Conservation (phyloP, 2,329 filamentous ascomycete species). For the Bipolaris gigantea region DNA sequence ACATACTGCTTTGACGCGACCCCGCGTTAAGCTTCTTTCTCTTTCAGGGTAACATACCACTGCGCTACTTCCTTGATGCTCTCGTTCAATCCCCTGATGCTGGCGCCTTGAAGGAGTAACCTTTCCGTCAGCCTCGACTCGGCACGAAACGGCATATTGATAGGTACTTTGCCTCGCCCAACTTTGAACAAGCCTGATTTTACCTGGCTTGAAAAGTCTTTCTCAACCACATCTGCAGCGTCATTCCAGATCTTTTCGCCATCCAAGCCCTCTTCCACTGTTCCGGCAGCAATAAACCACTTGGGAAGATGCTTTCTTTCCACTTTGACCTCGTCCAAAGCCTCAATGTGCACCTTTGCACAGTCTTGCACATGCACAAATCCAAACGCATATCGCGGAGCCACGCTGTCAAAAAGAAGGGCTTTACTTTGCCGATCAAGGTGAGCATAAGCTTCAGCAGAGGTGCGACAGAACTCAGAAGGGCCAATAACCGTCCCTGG, state of each 20-base stretch:
- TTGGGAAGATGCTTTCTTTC: constrained; percentile 23
- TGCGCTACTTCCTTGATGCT: constrained; percentile 32
- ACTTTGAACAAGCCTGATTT: constrained; percentile 24
- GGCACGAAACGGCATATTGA: constrained; percentile 40
- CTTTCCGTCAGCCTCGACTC: constrained; percentile 32
- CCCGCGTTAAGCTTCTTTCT: background rate
- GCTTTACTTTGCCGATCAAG: constrained; percentile 41
- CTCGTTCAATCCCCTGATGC: constrained; percentile 25
- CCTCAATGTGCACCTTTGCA: constrained; percentile 37
- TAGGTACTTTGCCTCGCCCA: constrained; percentile 28
- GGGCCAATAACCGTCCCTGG: constrained; percentile 41
- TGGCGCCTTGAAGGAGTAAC: constrained; percentile 23
- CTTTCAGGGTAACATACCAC: constrained; percentile 30
- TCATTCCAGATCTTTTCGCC: constrained; percentile 27
- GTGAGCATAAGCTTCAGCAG: constrained; percentile 18
- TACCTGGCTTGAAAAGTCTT: constrained; percentile 21
- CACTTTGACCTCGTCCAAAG: constrained; percentile 25
- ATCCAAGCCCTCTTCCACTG: constrained; percentile 22
- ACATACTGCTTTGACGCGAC: no score
- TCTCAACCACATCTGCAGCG: constrained; percentile 26
- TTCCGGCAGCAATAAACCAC: constrained; percentile 35
- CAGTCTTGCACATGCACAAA: constrained; percentile 41
- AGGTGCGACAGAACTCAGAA: constrained; percentile 32
- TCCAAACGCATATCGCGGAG: constrained; percentile 39
- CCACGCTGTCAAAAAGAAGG: constrained; percentile 34